Base-by-base conservation (phyloP, 495 filamentous ascomycete genomes). In the Neurospora tetraspora region DNA sequence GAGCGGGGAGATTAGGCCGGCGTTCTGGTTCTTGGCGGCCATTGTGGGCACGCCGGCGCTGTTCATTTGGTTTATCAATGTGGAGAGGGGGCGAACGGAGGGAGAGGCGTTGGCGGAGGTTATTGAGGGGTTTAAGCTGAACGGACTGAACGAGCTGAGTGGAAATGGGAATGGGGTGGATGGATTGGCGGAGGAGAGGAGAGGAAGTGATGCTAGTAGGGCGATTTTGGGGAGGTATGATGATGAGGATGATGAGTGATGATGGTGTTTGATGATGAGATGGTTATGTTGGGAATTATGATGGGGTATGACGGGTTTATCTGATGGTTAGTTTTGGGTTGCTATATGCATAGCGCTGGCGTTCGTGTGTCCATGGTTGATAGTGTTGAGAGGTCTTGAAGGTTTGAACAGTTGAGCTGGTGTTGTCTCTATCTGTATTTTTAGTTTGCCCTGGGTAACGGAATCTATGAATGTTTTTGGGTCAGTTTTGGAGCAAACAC, bases 21-120 rank as follows among this genome's bases (percentile, higher is more conserved):
- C 95, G 3, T 99, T 99, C 78, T 91, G 92, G 84, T 99, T 99
- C 77, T 83, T 99, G 38, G 94, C 94, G 2, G 85, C 90, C 7
- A 82, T 99, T 40, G 91, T 99, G 10, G 90, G 91, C 43, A 77
- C 96, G 0, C 94, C 96, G 14, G 87, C 94, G 39, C 93, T 94
- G 7, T 81, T 98, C 27, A 94, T 98, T 81, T 90, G 88, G 70
- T 87, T 92, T 36, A 92, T 99, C 36, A 87, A 98, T 81, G 93
- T 97, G n/a, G 93, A 97, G 36, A 86, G 96, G 42, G 96, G 96
- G 0, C 93, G 90, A 80, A 83, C 84, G 39, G 94, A 97, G 78
- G 94, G 91, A 23, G 84, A 87, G 69, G 90, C 88, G 70, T 79
- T 97, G 74, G 90, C 91, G 3, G 86, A 86, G 70, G 85, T 91